These are phyloP conservation scores for Excoecaria cochinchinensis DNA, from an alignment of 345 rosid species.

Conservation along the genomic window DNA sequence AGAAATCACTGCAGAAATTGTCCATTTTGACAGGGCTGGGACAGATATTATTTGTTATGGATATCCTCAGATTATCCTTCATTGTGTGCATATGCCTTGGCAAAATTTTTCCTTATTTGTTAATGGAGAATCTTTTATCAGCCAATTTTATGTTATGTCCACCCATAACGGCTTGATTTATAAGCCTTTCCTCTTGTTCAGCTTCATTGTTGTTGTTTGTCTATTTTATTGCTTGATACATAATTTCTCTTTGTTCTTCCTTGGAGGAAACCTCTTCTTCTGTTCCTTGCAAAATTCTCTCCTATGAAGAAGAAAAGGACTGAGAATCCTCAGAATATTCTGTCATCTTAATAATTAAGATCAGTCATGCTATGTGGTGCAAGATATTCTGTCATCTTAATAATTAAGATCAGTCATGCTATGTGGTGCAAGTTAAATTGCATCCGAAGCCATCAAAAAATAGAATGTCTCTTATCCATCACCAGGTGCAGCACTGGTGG, in stretches of 20 bases:
- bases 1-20: not conserved
- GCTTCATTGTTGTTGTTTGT: not conserved
- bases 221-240: not conserved
- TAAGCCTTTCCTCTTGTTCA: not conserved
- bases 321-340: not conserved
- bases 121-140: not conserved
- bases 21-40: not conserved
- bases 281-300: not conserved
- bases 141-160: not conserved
- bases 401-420: not conserved
- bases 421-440: constrained; percentile 11
- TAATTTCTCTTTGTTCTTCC: not conserved
- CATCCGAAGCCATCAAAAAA: constrained; percentile 1
- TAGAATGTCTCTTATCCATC: not conserved
- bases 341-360: not conserved
- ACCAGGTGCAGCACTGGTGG: not conserved
- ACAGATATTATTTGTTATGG: not conserved
- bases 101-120: not conserved
- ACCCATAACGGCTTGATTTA: not conserved
- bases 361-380: not conserved
- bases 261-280: not conserved
- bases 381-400: no score
- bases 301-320: not conserved
- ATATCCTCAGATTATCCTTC: not conserved
- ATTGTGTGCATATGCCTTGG: not conserved